A percentile compares a stretch with the other conserved stretches of the same genome.
Evolutionary conservation across 2,329 filamentous ascomycete genomes (phyloP).

Genomic region (Cucurbitaria berberidis): DNA sequence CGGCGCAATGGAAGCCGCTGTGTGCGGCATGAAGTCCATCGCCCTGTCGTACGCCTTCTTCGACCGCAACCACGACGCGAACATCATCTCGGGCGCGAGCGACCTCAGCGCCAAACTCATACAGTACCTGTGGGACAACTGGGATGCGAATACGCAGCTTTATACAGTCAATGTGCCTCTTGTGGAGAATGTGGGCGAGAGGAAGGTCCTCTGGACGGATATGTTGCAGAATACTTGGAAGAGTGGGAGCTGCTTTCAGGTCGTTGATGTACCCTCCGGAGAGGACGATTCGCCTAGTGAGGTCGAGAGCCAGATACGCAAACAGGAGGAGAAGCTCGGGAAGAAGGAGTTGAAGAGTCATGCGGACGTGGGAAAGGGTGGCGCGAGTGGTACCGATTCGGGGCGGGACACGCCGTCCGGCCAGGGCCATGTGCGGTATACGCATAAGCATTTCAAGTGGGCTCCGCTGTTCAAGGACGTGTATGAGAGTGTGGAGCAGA

Average conservation of each 20-base stretch:
- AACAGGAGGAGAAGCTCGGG: conserved; percentile 61
- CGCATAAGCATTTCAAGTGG: conserved; percentile 94
- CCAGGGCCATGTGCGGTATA: conserved; percentile 58
- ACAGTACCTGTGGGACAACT: conserved; percentile 77
- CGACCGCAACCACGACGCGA: conserved; percentile 79
- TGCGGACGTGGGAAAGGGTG: conserved; percentile 18
- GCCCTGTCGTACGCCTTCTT: conserved; percentile 93
- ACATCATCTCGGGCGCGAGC: conserved; percentile 78
- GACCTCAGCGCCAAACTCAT: conserved; percentile 77
- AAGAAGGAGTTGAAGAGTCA: conserved; percentile 46
- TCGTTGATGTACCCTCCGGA: conserved; percentile 69
- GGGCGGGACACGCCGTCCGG: conserved; percentile 35
- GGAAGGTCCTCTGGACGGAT: conserved; percentile 79
- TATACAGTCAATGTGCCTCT: conserved; percentile 92
- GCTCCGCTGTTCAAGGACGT: conserved; percentile 86
- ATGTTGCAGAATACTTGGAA: conserved; percentile 93
- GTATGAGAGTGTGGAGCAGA: conserved; percentile 81
- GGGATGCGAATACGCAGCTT: conserved; percentile 74
- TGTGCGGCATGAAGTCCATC: conserved; percentile 64
- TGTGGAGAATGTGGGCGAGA: conserved; percentile 72
- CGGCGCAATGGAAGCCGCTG: conserved; percentile 57
- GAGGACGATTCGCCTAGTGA: conserved; percentile 66
- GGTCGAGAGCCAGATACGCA: conserved; percentile 76
- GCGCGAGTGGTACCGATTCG: conserved; percentile 27
- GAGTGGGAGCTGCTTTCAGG: conserved; percentile 83